Base-by-base conservation (phyloP, 441 rosid genomes). In the California macrophylla region DNA sequence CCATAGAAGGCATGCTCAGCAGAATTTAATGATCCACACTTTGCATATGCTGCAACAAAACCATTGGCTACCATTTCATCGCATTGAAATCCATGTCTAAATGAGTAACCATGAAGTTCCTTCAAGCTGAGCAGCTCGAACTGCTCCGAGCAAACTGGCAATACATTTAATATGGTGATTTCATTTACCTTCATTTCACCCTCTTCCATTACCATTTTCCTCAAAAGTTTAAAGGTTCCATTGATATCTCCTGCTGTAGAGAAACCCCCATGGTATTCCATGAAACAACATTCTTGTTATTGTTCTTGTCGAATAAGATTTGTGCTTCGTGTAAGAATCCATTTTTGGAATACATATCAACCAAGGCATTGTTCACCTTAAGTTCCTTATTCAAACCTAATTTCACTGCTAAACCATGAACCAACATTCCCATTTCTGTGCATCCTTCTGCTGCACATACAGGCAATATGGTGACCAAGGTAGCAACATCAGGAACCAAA, bases 281-380 rank as follows among this genome's bases (percentile, higher is more conserved):
- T 63, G 87, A 84, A 79, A 89, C 79, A 16, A 77, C 87, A 78
- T 82, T 87, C 71, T 80, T 87, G 38, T 67, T 67, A 26, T 68
- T 65, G 74, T 75, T 78, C 72, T 58, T 76, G 64, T 70, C 66
- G 76, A 89, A 89, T 66, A 85, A 74, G 70, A 67, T 13, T 32
- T 74, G 70, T 29, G 90, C 89, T 64, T 82, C 75, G 20, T 69
- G 18, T 67, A 85, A 62, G 80, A 34, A 82, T 18, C 87, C 88
- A 13, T 87, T 85, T 78, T 89, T 89, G 13, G 72, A 81, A 76
- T 83, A 85, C 91, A 89, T 82, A 67, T 83, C 86, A 56, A 83
- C 75, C 78, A 89, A 73, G 67, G 88, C 85, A 81, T 85, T 89
- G 15, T 73, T 82, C 70, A 87, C 85, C 70, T 38, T 82, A 36